Evolutionary conservation across 177 flowering plant genomes (phyloP).

Genomic region (Vitis hybrid): DNA sequence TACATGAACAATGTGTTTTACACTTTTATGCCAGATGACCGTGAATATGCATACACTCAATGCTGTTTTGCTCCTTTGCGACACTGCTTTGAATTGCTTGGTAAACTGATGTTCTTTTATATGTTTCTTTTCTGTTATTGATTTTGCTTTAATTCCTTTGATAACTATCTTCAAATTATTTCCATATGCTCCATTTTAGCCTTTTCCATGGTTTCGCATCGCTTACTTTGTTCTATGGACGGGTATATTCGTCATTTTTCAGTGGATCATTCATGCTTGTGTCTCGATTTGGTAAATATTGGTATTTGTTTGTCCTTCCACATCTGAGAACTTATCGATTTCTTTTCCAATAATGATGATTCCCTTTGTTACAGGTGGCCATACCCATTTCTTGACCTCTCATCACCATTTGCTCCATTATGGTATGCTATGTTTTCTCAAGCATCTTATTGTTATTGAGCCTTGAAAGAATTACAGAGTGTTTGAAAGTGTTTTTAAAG

Average conservation of each 20-base stretch:
- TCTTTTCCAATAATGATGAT: not conserved
- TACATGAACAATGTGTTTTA: not conserved
- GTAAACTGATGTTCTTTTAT: constrained; percentile 33
- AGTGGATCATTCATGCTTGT: constrained; percentile 53
- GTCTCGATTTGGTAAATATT: constrained; percentile 35
- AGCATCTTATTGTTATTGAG: not conserved
- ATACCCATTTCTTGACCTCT: constrained; percentile 54
- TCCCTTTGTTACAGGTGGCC: constrained; percentile 49
- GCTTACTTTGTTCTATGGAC: constrained; percentile 49
- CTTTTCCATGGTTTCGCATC: constrained; percentile 46
- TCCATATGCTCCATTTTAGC: constrained; percentile 27
- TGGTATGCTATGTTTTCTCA: constrained; percentile 32
- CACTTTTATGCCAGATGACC: constrained; percentile 46
- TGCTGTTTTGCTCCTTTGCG: constrained; percentile 70
- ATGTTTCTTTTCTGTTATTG: not conserved
- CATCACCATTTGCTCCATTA: constrained; percentile 45
- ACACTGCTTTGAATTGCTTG: constrained; percentile 70
- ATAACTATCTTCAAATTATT: not conserved
- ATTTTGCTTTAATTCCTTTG: not conserved
- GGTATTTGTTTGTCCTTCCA: not conserved
- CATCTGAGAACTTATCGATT: not conserved
- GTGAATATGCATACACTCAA: constrained; percentile 78
- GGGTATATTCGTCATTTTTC: constrained; percentile 39
- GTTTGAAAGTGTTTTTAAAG: too few species aligned
- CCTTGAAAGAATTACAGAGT: not conserved